Percentiles rank a stretch among this genome's conserved stretches.
Conservation (phyloP, 163 green algal genomes). For the Chlorella variabilis region DNA sequence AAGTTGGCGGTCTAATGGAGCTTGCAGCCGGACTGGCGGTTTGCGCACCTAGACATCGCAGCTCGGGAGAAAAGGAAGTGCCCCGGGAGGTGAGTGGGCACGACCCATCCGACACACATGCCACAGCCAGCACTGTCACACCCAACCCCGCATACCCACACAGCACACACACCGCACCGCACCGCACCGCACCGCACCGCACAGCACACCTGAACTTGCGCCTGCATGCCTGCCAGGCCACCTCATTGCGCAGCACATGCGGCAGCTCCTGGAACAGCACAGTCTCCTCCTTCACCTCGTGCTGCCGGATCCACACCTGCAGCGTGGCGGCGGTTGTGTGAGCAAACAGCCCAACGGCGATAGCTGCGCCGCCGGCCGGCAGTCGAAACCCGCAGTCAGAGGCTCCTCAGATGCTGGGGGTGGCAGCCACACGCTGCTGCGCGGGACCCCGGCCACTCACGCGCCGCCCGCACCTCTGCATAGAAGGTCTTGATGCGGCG, state of each 20-base stretch:
- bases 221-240: constrained; percentile 33
- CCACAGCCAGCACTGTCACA: too few species aligned
- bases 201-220: constrained; percentile 10
- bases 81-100: too few species aligned
- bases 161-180: neutral
- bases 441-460: too few species aligned
- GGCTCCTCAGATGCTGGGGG: neutral
- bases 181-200: neutral
- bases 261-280: constrained; percentile 42
- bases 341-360: too few species aligned
- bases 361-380: too few species aligned
- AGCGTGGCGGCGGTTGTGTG: too few species aligned
- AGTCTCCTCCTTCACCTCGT: constrained; percentile 29
- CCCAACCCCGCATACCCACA: neutral
- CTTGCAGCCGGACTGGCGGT: too few species aligned
- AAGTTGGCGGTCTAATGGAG: too few species aligned
- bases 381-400: too few species aligned
- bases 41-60: too few species aligned
- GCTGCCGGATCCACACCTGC: constrained; percentile 43
- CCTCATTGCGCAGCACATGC: constrained; percentile 32
- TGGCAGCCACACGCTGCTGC: neutral
- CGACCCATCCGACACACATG: too few species aligned
- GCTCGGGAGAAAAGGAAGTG: too few species aligned
- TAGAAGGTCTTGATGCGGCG: constrained; percentile 42
- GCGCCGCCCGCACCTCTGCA: constrained; percentile 13